Evolutionary conservation across 78 protist genomes (phyloP).

Genomic region (Speleostelium caveatum): DNA sequence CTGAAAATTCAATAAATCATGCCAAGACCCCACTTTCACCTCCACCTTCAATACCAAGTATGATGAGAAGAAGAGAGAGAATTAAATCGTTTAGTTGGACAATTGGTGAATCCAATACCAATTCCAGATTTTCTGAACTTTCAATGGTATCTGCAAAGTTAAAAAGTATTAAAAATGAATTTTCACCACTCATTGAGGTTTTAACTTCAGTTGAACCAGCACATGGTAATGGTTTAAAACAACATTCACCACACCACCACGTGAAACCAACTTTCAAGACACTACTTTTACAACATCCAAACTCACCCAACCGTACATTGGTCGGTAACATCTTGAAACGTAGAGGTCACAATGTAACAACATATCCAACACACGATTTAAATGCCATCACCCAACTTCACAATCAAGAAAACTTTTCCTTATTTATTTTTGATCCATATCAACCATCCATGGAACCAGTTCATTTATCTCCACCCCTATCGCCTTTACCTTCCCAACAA

Average conservation of each 20-base stretch:
- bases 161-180: slow-evolving; percentile 56
- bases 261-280: slow-evolving; percentile 17
- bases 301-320: slow-evolving; percentile 21
- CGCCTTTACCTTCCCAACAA: background rate
- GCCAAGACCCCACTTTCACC: no score
- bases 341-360: slow-evolving; percentile 30
- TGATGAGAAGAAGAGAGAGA: slow-evolving; percentile 57
- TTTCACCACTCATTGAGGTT: slow-evolving; percentile 39
- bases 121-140: slow-evolving; percentile 34
- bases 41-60: background rate
- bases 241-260: background rate
- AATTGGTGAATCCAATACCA: slow-evolving; percentile 49
- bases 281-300: slow-evolving; percentile 26
- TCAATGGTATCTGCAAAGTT: slow-evolving; percentile 57
- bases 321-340: slow-evolving; percentile 12
- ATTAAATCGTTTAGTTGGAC: slow-evolving; percentile 72
- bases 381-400: background rate
- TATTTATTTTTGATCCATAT: slow-evolving; percentile 51
- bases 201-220: slow-evolving; percentile 22
- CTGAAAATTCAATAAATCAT: no score
- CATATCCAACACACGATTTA: slow-evolving; percentile 6
- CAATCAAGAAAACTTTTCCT: slow-evolving; percentile 30
- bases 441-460: background rate
- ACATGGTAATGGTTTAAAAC: no score
- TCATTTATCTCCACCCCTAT: background rate